These are phyloP conservation scores for Fomes fomentarius DNA, from an alignment of 1,284 basidiomycete genomes.

Conservation along the genomic window DNA sequence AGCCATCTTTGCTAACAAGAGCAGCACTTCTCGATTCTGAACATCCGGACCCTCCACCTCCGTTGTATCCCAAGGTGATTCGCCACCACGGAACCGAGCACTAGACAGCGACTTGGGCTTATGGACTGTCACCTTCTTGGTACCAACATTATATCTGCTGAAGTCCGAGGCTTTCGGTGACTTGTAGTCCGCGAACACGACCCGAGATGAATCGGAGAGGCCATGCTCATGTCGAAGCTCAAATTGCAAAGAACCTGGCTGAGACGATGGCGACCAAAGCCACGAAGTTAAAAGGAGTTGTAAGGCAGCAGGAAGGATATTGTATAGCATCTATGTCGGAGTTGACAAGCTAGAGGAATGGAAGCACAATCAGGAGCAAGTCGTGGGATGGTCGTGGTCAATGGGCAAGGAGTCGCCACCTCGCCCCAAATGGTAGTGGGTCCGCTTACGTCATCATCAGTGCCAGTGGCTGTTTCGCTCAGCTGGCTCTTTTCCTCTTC, in stretches of 20 bases:
- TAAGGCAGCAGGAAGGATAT: constrained; percentile 22
- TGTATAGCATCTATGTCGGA: constrained; percentile 20
- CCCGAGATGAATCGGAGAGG: constrained; percentile 30
- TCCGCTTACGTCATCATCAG: no score
- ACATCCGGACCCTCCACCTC: constrained; percentile 70
- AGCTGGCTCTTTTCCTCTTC: no score
- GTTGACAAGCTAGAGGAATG: no score
- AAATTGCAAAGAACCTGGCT: constrained; percentile 45
- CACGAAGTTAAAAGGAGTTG: constrained; percentile 24
- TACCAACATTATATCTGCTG: constrained; percentile 2
- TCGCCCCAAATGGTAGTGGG: no score
- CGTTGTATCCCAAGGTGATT: constrained; percentile 63
- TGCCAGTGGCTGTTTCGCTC: no score
- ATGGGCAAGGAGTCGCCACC: no score
- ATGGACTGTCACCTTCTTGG: constrained; percentile 13
- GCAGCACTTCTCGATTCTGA: constrained; percentile 77
- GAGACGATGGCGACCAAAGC: constrained; percentile 11
- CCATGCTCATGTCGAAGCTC: constrained; percentile 70
- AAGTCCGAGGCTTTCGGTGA: neutral
- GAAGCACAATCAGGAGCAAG: no score
- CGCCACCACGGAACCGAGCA: constrained; percentile 41
- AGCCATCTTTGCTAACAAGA: constrained; percentile 93
- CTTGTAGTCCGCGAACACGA: constrained; percentile 28
- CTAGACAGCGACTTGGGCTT: constrained; percentile 48
- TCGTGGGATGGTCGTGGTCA: no score